A percentile compares a stretch with the other conserved stretches of the same genome.
Conservation (phyloP, 768 basidiomycete species). For the Serendipita sp. region DNA sequence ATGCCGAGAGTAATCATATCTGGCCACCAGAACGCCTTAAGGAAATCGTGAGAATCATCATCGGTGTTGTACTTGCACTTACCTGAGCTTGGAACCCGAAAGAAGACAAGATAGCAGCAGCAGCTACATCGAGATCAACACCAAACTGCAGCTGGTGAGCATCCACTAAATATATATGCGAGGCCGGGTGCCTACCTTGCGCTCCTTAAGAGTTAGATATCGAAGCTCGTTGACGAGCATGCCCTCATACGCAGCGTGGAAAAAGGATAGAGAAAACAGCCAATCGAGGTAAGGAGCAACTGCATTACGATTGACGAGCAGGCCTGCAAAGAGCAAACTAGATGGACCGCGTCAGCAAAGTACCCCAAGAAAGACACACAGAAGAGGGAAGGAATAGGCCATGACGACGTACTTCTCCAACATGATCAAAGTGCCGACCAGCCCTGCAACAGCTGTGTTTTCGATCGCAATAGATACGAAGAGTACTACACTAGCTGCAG, state of each 20-base stretch:
- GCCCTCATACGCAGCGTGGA: constrained; percentile 97
- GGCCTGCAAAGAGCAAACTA: constrained; percentile 87
- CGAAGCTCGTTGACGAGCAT: constrained; percentile 94
- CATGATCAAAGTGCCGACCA: constrained; percentile 93
- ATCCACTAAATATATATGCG: background rate
- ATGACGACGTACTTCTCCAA: constrained; percentile 73
- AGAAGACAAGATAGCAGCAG: constrained; percentile 83
- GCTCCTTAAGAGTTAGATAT: constrained; percentile 83
- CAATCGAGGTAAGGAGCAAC: constrained; percentile 57
- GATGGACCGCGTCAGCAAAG: background rate
- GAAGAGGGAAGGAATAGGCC: background rate
- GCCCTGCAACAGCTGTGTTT: constrained; percentile 73
- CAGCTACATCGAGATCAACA: constrained; percentile 89
- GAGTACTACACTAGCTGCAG: constrained; percentile 83
- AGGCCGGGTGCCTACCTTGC: constrained; percentile 40
- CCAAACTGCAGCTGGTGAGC: constrained; percentile 48
- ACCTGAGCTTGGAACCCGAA: constrained; percentile 86
- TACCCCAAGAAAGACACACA: background rate
- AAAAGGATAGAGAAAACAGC: constrained; percentile 88
- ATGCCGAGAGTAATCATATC: constrained; percentile 74
- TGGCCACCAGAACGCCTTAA: constrained; percentile 93
- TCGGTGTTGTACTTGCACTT: constrained; percentile 10
- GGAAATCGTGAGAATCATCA: background rate
- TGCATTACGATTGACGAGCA: constrained; percentile 86
- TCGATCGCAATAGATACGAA: constrained; percentile 80